phyloP scores from a whole-genome alignment of 176 grass and related monocot species.

The Coix lacrymajobi region DNA sequence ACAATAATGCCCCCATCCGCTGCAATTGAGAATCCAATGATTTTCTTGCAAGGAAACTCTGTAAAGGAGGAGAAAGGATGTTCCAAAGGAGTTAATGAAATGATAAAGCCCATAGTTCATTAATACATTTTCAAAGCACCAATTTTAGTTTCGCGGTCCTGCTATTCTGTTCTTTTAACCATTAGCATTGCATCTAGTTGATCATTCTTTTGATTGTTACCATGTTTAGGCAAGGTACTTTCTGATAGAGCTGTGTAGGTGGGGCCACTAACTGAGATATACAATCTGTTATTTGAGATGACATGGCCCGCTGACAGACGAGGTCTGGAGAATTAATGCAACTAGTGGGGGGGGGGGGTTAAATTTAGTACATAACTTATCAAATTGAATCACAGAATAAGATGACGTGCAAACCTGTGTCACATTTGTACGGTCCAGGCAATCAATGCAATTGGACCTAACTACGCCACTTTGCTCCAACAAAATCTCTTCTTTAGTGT shows the following conservation, averaged over 20 bases:
- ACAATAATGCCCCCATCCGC: constrained; percentile 61
- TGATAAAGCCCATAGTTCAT: not conserved
- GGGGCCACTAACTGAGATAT: not conserved
- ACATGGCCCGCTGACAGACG: not conserved
- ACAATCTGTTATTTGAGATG: not conserved
- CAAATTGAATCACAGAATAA: constrained; percentile 2
- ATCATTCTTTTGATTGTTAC: not conserved
- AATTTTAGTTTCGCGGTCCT: not conserved
- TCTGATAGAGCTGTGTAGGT: not conserved
- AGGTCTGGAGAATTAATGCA: not conserved
- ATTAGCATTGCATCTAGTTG: not conserved
- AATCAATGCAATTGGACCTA: constrained; percentile 96
- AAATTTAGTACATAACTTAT: not conserved
- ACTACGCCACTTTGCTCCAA: constrained; percentile 75
- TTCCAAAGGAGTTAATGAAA: constrained; percentile 18
- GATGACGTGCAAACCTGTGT: constrained; percentile 62
- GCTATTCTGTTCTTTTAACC: not conserved
- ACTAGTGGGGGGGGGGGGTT: not conserved
- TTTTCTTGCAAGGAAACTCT: constrained; percentile 91
- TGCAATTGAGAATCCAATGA: constrained; percentile 77
- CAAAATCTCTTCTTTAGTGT: constrained; percentile 73
- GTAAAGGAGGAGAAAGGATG: constrained; percentile 28
- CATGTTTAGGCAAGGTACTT: not conserved
- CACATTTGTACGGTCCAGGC: constrained; percentile 95
- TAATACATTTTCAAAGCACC: not conserved